Conservation (phyloP, 768 basidiomycete genomes). For the Boletus edulis region DNA sequence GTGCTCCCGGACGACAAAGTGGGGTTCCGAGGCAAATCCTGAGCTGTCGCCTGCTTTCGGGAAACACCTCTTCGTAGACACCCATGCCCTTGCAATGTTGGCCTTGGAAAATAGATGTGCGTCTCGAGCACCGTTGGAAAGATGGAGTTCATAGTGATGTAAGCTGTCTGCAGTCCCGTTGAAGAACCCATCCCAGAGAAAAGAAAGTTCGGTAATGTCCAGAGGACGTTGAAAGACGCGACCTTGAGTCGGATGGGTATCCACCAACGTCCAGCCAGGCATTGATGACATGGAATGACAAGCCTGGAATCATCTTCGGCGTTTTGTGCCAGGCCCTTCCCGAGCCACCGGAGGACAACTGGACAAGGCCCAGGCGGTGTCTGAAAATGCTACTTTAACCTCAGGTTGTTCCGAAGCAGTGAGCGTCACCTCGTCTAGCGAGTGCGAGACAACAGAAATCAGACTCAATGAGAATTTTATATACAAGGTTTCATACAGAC, state of each 20-base stretch:
- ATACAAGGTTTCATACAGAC: no score
- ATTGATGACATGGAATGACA: no score
- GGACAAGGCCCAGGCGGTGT: no score
- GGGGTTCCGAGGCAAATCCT: background rate
- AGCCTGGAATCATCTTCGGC: no score
- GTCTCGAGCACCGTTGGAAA: constrained; percentile 27
- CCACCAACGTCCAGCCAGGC: constrained; percentile 6
- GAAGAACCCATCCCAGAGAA: constrained; percentile 43
- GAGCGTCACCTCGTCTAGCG: no score
- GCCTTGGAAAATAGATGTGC: constrained; percentile 25
- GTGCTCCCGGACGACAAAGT: constrained; percentile 42
- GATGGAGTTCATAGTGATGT: constrained; percentile 27
- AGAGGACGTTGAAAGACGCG: constrained; percentile 33
- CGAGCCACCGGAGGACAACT: no score
- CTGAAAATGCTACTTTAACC: no score
- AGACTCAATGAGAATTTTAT: no score
- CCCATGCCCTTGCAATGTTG: constrained; percentile 42
- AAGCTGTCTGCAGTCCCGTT: constrained; percentile 45
- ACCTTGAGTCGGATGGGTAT: constrained; percentile 1
- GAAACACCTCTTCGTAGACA: constrained; percentile 43
- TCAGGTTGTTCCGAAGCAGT: no score
- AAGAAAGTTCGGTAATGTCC: constrained; percentile 38
- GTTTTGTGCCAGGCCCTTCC: no score
- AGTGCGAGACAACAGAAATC: no score
- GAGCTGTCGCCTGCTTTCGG: constrained; percentile 25